Percentiles rank a stretch among this genome's conserved stretches.
Evolutionary conservation across 164 flowering plant genomes (phyloP).

Genomic region (Echeveria elegans): DNA sequence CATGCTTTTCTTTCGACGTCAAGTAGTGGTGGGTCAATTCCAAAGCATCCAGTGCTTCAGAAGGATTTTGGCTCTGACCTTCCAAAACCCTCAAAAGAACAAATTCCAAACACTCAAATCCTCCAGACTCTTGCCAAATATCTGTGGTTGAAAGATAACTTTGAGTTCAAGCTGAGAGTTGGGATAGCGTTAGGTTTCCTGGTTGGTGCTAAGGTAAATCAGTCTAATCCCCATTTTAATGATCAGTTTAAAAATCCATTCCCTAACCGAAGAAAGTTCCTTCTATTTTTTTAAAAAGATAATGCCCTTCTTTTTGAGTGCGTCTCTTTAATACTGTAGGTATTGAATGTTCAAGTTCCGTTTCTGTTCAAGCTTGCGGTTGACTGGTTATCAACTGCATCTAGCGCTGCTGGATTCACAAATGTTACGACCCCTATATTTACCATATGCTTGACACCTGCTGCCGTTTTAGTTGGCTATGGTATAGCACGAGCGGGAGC

Average conservation of each 20-base stretch:
- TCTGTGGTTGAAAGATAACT: constrained; percentile 85
- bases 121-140: constrained; percentile 67
- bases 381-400: constrained; percentile 76
- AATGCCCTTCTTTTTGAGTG: neutral
- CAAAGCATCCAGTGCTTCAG: neutral
- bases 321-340: constrained; percentile 29
- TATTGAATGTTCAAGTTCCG: constrained; percentile 94
- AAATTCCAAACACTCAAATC: constrained; percentile 50
- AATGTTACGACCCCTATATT: constrained; percentile 51
- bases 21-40: neutral
- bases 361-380: constrained; percentile 92
- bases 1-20: constrained; percentile 6
- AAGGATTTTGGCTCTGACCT: neutral
- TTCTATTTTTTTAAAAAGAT: neutral
- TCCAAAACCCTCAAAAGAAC: constrained; percentile 23
- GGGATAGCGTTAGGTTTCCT: constrained; percentile 64
- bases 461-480: constrained; percentile 84
- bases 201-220: constrained; percentile 66
- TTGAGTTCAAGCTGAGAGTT: constrained; percentile 72
- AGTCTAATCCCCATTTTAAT: neutral
- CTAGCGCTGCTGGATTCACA: constrained; percentile 48
- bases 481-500: constrained; percentile 91
- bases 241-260: neutral
- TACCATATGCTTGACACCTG: constrained; percentile 78
- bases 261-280: neutral